These are phyloP conservation scores for Coemansia sp. DNA, from an alignment of 192 early-diverging fungal genomes.

Conservation along the genomic window DNA sequence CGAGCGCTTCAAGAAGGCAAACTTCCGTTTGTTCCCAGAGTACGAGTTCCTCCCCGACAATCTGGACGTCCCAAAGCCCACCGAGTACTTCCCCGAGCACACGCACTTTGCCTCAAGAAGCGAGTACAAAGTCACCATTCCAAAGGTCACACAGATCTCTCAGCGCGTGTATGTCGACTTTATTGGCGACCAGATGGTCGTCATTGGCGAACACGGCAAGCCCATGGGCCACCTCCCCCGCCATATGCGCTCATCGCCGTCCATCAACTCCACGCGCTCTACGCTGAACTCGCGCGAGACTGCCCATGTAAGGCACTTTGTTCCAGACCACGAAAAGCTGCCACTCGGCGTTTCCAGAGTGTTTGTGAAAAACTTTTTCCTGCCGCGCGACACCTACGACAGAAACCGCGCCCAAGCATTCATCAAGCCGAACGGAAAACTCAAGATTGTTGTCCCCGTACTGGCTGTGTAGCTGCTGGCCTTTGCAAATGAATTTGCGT, in stretches of 20 bases:
- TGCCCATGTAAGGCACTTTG: constrained; percentile 7
- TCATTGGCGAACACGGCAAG: constrained; percentile 41
- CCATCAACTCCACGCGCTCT: constrained; percentile 24
- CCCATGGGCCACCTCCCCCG: background rate
- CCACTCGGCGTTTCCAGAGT: constrained; percentile 25
- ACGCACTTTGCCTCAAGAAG: constrained; percentile 30
- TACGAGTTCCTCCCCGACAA: constrained; percentile 48
- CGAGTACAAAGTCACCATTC: constrained; percentile 32
- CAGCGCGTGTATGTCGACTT: constrained; percentile 49
- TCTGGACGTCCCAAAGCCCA: constrained; percentile 19
- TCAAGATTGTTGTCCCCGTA: constrained; percentile 46
- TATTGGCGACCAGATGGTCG: constrained; percentile 44
- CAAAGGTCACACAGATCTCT: constrained; percentile 19
- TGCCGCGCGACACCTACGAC: constrained; percentile 49
- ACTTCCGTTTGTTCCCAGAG: constrained; percentile 46
- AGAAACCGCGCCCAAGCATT: constrained; percentile 45
- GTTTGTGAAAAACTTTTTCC: constrained; percentile 48
- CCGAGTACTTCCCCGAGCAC: constrained; percentile 44
- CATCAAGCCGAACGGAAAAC: constrained; percentile 48
- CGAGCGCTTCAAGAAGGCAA: constrained; percentile 36
- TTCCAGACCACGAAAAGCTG: constrained; percentile 3
- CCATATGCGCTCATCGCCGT: constrained; percentile 8
- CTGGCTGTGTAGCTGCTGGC: constrained; percentile 1
- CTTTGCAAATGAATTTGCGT: no score
- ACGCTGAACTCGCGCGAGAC: constrained; percentile 9